These are phyloP conservation scores for Gilbertella persicaria DNA, from an alignment of 371 early-diverging fungal genomes.

Conservation along the genomic window DNA sequence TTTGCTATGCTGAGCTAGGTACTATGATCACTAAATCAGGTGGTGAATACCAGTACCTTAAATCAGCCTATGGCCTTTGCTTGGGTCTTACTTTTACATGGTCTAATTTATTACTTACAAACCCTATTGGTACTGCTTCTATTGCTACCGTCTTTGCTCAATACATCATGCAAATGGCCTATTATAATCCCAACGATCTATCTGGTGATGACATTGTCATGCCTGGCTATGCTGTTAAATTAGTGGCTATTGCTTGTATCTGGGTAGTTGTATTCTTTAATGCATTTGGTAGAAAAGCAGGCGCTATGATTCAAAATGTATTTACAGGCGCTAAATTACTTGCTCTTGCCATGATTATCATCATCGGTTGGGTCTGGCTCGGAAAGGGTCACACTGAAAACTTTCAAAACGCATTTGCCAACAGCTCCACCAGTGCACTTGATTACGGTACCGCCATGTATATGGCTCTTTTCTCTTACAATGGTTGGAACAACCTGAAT, in stretches of 20 bases:
- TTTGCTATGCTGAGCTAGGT: conserved; percentile 71
- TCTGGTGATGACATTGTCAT: conserved; percentile 6
- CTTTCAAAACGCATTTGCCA: conserved; percentile 39
- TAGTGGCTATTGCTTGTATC: conserved; percentile 39
- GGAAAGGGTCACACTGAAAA: conserved; percentile 27
- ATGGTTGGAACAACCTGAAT: conserved; percentile 66
- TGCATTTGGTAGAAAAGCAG: conserved; percentile 33
- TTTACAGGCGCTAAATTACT: conserved; percentile 37
- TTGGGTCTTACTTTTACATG: conserved; percentile 35
- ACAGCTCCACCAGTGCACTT: conserved; percentile 46
- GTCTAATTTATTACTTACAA: conserved; percentile 31
- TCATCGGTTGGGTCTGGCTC: conserved; percentile 42
- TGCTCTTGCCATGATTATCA: conserved; percentile 42
- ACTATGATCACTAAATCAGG: conserved; percentile 57
- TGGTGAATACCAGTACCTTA: conserved; percentile 52
- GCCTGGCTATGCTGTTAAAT: conserved; percentile 31
- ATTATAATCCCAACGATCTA: conserved; percentile 23
- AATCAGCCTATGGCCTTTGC: conserved; percentile 31
- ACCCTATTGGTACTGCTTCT: conserved; percentile 53
- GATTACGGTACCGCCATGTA: conserved; percentile 63
- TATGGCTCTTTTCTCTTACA: conserved; percentile 64
- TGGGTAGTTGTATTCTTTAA: conserved; percentile 40
- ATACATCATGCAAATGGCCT: conserved; percentile 50
- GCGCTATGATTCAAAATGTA: conserved; percentile 26
- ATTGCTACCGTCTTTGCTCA: conserved; percentile 60